Base-by-base conservation (phyloP, 2,329 filamentous ascomycete species). In the Colletotrichum incanum region DNA sequence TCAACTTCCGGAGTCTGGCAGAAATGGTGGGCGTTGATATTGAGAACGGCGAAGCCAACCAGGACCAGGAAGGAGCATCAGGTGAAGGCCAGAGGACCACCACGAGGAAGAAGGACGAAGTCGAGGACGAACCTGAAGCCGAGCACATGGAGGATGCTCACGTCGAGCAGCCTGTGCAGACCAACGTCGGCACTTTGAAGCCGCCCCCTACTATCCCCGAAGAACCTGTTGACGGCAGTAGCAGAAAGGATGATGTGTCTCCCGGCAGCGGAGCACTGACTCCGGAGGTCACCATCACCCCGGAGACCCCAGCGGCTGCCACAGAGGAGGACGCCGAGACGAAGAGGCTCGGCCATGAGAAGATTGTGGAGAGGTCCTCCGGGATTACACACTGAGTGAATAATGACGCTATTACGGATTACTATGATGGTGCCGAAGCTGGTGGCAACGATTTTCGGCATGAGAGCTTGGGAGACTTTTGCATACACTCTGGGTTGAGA, bases 1-100 rank as follows among this genome's bases (percentile, higher is more conserved):
- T 97, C 82, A 98, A 98, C 80, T 98, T 98, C 79, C 88, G 91
- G 67, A 98, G 94, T 76, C 84, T 98, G 28, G 93, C 94, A 2
- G 93, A 94, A 73, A 94, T 97, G 80, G 93, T 98, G 39, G 93
- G 92, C 0, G 90, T 90, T 9, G 86, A 89, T 58, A 83, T 90
- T 43, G 88, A 90, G 63, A 84, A 84, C 2, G 80, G 83, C 54
- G 80, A 86, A 49, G 85, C 85, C 0, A 80, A 82, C 0, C 78
- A 78, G 67, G 55, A 74, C 65, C 74, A 80, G 70, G 77, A 43
- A 7, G 77, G 62, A 66, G 79, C 55, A 75, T 76, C 71, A 0
- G 79, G 75, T 2, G 77, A 79, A 18, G 65, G 71, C 7, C 70
- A 75, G 23, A 76, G 75, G 18, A 59, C 65, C 8, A 37, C 62